Base-by-base conservation (phyloP, 768 basidiomycete species). In the Infundibulicybe gibba region DNA sequence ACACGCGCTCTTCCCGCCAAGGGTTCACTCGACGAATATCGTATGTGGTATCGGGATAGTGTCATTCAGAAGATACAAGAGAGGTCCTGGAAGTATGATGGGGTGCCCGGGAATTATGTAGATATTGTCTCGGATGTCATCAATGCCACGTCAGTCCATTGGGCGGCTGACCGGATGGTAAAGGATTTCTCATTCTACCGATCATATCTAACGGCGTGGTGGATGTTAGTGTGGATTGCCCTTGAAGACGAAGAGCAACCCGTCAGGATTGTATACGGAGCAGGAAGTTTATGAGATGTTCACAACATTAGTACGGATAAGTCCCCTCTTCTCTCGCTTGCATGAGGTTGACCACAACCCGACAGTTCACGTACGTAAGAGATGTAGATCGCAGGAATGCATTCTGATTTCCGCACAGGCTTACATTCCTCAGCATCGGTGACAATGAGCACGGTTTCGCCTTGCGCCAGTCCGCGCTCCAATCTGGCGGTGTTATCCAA, bases 51-150 rank as follows among this genome's bases (percentile, higher is more conserved):
- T 49, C 49, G 51, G n/a, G 53, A 56, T 0, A 59, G 54, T 42
- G 59, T 63, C 5, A 41, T 30, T 4, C 48, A 56, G 48, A 53
- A 61, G 44, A 57, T 67, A 32, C 50, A 58, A 30, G 54, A 66
- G 49, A 53, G 56, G 39, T 56, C 60, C 9, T 64, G 57, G 52
- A 60, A 52, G 30, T 63, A 64, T 42, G 50, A 58, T 30, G 63
- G 64, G 17, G 49, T 63, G 15, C 56, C 62, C 8, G 67, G 66
- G 33, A 61, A 49, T 40, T 65, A 64, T 31, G 53, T 78, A 45
- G 72, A 80, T 50, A 64, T 78, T 51, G 70, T 75, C n/a, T 60
- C 65, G 32, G 70, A 75, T 47, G 73, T 78, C n/a, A 61, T 74
- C 60, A 74, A 75, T 45, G 59, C 71, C 10, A 58, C 65, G 17